These are phyloP conservation scores for Pisolithus marmoratus DNA, from an alignment of 768 basidiomycete genomes.

Conservation along the genomic window DNA sequence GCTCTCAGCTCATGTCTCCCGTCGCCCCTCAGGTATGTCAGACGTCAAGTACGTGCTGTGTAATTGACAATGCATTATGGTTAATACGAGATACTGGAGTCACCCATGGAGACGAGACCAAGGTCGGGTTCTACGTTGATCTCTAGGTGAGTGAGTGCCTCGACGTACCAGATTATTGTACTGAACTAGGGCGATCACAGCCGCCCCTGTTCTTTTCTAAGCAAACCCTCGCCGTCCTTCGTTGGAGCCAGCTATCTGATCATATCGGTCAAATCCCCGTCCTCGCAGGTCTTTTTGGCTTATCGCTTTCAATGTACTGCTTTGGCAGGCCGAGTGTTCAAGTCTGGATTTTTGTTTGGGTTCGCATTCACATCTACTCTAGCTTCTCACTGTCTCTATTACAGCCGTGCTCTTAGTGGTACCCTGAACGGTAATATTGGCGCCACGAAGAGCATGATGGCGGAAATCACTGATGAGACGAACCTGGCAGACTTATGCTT, in stretches of 20 bases:
- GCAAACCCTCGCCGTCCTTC: slow-evolving; percentile 60
- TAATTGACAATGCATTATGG: background rate
- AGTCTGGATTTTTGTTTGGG: slow-evolving; percentile 16
- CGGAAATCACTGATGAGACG: slow-evolving; percentile 66
- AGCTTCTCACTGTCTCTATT: background rate
- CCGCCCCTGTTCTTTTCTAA: slow-evolving; percentile 69
- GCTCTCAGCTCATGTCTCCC: slow-evolving; percentile 70
- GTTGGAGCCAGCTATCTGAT: slow-evolving; percentile 68
- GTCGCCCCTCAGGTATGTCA: slow-evolving; percentile 64
- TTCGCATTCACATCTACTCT: background rate
- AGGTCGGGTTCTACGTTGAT: slow-evolving; percentile 39
- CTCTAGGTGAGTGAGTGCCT: slow-evolving; percentile 23
- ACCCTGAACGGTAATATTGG: slow-evolving; percentile 69
- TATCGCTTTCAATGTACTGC: slow-evolving; percentile 4
- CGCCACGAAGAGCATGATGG: slow-evolving; percentile 69
- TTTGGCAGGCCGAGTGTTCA: slow-evolving; percentile 35
- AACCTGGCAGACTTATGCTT: slow-evolving; percentile 67
- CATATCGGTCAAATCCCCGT: slow-evolving; percentile 50
- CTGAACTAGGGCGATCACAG: slow-evolving; percentile 25
- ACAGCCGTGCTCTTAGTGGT: slow-evolving; percentile 62
- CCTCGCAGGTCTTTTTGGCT: slow-evolving; percentile 4
- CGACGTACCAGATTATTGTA: too few relatives aligned
- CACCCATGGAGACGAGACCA: slow-evolving; percentile 35
- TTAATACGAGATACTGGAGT: slow-evolving; percentile 14
- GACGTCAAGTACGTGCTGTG: background rate